Conservation (phyloP, 768 basidiomycete species). For the Exsudoporus frostii region DNA sequence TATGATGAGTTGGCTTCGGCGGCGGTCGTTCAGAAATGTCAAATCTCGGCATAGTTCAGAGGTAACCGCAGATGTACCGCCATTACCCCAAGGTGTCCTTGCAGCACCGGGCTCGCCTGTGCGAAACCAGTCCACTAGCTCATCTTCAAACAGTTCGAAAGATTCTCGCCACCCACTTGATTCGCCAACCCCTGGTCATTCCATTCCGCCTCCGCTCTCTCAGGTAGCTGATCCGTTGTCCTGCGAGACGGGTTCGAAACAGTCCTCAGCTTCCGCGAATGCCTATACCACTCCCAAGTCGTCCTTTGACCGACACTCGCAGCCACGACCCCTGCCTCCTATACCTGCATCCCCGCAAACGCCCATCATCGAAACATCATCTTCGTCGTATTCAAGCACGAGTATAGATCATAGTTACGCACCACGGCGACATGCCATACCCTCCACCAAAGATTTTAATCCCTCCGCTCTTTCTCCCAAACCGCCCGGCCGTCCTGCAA, state of each 20-base stretch:
- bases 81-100: conserved; percentile 11
- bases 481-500: conserved; percentile 36
- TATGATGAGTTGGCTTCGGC: conserved; percentile 31
- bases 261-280: conserved; percentile 19
- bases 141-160: conserved; percentile 26
- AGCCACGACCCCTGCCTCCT: conserved; percentile 18
- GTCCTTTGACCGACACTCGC: conserved; percentile 9
- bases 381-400: conserved; percentile 17
- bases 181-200: conserved; percentile 8
- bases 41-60: conserved; percentile 27
- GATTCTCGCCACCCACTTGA: conserved; percentile 23
- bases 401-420: conserved; percentile 16
- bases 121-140: conserved; percentile 20
- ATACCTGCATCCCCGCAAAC: conserved; percentile 33
- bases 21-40: conserved; percentile 20
- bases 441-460: conserved; percentile 2
- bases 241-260: conserved; percentile 20
- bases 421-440: conserved; percentile 8
- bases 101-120: conserved; percentile 17
- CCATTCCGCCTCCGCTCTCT: conserved; percentile 3
- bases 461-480: conserved; percentile 5
- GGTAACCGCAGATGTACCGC: conserved; percentile 8
- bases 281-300: conserved; percentile 8
- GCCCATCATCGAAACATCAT: conserved; percentile 14
- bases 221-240: neutral